These are phyloP conservation scores for Conidiobolus incongruus DNA, from an alignment of 371 early-diverging fungal species.

Conservation along the genomic window DNA sequence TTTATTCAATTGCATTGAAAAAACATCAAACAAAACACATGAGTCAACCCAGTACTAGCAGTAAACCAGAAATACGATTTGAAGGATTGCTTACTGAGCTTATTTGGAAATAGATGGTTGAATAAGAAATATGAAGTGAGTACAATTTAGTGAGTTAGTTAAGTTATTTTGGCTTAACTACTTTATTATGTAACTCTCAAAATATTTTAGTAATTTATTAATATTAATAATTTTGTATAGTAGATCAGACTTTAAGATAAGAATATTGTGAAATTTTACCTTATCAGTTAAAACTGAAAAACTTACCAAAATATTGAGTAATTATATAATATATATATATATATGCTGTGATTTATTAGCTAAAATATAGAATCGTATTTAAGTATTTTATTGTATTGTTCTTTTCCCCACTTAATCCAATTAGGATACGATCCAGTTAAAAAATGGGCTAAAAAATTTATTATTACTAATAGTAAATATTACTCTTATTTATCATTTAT, in stretches of 20 bases:
- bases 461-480: background rate
- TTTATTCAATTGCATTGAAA: too few species aligned
- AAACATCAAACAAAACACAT: too few species aligned
- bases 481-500: background rate
- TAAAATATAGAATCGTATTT: background rate
- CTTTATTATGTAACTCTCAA: background rate
- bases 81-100: too few species aligned
- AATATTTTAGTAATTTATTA: background rate
- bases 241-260: background rate
- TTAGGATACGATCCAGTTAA: background rate
- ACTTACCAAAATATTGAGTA: background rate
- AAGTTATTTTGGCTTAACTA: too few species aligned
- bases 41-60: too few species aligned
- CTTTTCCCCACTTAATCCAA: background rate
- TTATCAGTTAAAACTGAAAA: background rate
- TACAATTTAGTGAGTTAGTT: too few species aligned
- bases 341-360: background rate
- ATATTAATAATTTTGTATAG: background rate
- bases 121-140: too few species aligned
- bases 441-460: background rate
- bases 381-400: background rate
- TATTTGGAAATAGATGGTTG: too few species aligned
- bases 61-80: too few species aligned
- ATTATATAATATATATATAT: background rate
- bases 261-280: slow-evolving; percentile 1